phyloP scores from a whole-genome alignment of 1,284 basidiomycete genomes.

The Xerocomus minutiporus region DNA sequence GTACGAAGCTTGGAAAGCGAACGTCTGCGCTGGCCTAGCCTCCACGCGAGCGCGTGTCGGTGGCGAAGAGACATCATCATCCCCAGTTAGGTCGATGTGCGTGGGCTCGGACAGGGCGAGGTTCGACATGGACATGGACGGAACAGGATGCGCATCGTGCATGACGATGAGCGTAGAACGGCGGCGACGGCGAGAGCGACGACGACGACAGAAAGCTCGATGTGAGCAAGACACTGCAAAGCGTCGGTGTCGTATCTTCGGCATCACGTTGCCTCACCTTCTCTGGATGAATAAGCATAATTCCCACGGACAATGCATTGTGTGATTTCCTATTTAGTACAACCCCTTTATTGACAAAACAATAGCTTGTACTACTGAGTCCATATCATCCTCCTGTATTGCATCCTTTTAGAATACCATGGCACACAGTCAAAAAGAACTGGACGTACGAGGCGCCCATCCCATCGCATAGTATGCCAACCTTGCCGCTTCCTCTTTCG shows the following conservation, averaged over 20 bases:
- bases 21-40: slow-evolving; percentile 35
- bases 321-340: slow-evolving; percentile 22
- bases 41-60: slow-evolving; percentile 28
- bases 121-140: slow-evolving; percentile 31
- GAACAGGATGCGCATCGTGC: slow-evolving; percentile 28
- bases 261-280: slow-evolving; percentile 14
- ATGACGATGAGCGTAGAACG: slow-evolving; percentile 11
- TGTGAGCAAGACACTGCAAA: slow-evolving; percentile 12
- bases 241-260: slow-evolving; percentile 26
- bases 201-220: neutral
- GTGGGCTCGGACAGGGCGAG: slow-evolving; percentile 36
- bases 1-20: slow-evolving; percentile 16
- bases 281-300: slow-evolving; percentile 22
- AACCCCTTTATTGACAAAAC: slow-evolving; percentile 6
- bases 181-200: neutral
- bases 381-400: slow-evolving; percentile 21
- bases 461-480: slow-evolving; percentile 68
- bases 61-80: slow-evolving; percentile 44
- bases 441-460: slow-evolving; percentile 47
- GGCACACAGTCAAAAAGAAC: neutral
- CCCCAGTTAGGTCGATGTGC: slow-evolving; percentile 60
- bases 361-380: neutral
- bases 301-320: slow-evolving; percentile 19
- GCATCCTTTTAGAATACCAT: slow-evolving; percentile 8
- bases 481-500: slow-evolving; percentile 70